A percentile compares a stretch with the other conserved stretches of the same genome.
Conservation (phyloP, 345 rosid genomes). For the Eutrema yunnanense region DNA sequence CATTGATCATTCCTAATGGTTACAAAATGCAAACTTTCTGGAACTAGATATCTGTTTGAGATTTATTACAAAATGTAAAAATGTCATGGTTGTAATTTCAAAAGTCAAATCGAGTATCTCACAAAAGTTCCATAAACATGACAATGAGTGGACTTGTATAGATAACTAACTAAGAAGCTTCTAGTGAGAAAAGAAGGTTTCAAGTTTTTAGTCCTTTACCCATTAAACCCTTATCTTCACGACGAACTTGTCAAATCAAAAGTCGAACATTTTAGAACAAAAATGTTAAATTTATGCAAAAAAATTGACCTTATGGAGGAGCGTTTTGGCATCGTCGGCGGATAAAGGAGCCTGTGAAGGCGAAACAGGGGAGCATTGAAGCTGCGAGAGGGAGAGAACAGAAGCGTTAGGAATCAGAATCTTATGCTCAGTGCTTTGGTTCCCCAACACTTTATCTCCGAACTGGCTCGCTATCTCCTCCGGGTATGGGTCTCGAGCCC, state of each 20-base stretch:
- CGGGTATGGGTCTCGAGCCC: slow-evolving; percentile 31
- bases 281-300: not conserved
- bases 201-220: not conserved
- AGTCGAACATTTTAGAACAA: not conserved
- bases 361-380: slow-evolving; percentile 54
- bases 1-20: not conserved
- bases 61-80: too few species aligned
- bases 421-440: slow-evolving; percentile 65
- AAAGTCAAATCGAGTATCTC: too few species aligned
- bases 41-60: not conserved
- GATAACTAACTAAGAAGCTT: not conserved
- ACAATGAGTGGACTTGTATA: not conserved
- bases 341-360: slow-evolving; percentile 63
- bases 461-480: slow-evolving; percentile 75
- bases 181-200: not conserved
- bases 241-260: too few species aligned
- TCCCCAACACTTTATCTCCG: slow-evolving; percentile 76
- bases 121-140: not conserved
- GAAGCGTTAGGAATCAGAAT: slow-evolving; percentile 73
- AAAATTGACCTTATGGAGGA: slow-evolving; percentile 59
- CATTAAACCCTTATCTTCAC: too few species aligned
- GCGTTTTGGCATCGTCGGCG: slow-evolving; percentile 46
- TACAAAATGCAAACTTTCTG: not conserved
- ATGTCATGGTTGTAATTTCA: too few species aligned
- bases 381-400: slow-evolving; percentile 70